These are phyloP conservation scores for Sporothrix sp. DNA, from an alignment of 2,329 filamentous ascomycete species.

Conservation along the genomic window DNA sequence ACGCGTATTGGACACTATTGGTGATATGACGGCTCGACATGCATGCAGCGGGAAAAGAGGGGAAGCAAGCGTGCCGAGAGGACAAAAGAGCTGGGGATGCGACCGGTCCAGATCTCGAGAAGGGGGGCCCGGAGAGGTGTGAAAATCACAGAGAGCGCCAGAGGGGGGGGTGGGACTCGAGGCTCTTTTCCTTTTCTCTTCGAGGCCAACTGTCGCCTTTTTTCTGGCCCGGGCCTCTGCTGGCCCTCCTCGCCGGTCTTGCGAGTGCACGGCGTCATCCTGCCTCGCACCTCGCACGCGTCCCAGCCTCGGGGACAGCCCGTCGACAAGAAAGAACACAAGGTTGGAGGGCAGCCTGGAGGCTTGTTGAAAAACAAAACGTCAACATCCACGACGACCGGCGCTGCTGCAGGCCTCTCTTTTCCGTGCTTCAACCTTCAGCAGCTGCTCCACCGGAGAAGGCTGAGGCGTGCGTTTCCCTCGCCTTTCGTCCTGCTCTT, in stretches of 20 bases:
- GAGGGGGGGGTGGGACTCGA: too few relatives aligned
- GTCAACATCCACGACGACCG: too few relatives aligned
- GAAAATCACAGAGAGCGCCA: too few relatives aligned
- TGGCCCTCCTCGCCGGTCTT: neutral
- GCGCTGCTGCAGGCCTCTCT: neutral
- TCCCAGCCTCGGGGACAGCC: neutral
- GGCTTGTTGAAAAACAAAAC: too few relatives aligned
- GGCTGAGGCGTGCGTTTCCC: slow-evolving; percentile 2
- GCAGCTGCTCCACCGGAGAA: neutral
- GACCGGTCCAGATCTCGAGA: neutral
- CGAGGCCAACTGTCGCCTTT: neutral
- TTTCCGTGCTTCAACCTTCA: neutral
- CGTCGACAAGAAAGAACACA: too few relatives aligned
- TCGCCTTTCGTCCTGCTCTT: neutral
- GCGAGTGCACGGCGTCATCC: too few relatives aligned
- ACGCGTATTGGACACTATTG: slow-evolving; percentile 12
- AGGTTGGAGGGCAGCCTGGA: too few relatives aligned
- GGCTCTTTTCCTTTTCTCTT: neutral
- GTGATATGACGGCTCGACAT: neutral
- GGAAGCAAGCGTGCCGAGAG: neutral
- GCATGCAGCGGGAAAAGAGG: neutral
- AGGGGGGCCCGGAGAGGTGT: neutral
- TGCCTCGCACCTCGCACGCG: neutral
- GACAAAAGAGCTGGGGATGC: neutral
- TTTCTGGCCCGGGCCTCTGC: neutral